A percentile compares a stretch with the other conserved stretches of the same genome.
phyloP scores from a whole-genome alignment of 106 monocot genomes.

The Vanilla planifolia region DNA sequence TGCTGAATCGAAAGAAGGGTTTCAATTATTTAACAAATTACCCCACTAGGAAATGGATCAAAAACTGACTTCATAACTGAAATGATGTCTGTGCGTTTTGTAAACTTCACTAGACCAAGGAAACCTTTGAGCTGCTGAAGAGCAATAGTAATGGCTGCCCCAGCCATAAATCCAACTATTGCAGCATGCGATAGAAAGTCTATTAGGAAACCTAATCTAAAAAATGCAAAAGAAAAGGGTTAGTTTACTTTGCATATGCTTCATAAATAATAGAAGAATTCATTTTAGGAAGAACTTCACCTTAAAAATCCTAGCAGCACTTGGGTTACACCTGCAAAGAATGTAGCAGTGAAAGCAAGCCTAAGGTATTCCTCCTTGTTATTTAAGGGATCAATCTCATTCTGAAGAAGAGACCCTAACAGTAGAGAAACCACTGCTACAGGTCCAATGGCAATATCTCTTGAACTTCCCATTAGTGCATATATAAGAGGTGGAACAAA shows the following conservation, averaged over 20 bases:
- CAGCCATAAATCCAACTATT: slow-evolving; percentile 68
- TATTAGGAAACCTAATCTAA: slow-evolving; percentile 61
- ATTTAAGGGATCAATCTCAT: slow-evolving; percentile 37
- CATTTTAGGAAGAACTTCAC: slow-evolving; percentile 3
- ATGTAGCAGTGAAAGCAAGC: slow-evolving; percentile 63
- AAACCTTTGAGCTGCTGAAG: slow-evolving; percentile 72
- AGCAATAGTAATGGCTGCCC: slow-evolving; percentile 61
- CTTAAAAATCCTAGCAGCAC: slow-evolving; percentile 31
- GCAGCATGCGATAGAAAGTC: slow-evolving; percentile 68
- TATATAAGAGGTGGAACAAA: slow-evolving; percentile 60
- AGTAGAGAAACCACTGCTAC: slow-evolving; percentile 62
- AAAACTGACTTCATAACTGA: slow-evolving; percentile 50
- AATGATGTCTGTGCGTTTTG: slow-evolving; percentile 38
- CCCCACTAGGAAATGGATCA: slow-evolving; percentile 31
- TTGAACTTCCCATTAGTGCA: slow-evolving; percentile 63
- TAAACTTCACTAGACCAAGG: slow-evolving; percentile 44
- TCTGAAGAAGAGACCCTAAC: slow-evolving; percentile 39
- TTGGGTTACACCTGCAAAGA: slow-evolving; percentile 55
- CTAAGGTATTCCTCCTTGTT: slow-evolving; percentile 30
- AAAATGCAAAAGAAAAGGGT: slow-evolving; percentile 2
- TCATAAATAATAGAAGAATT: neutral
- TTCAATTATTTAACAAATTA: slow-evolving; percentile 9
- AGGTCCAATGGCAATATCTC: slow-evolving; percentile 66
- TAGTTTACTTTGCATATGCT: neutral
- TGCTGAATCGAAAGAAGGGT: slow-evolving; percentile 2